Evolutionary conservation across 768 basidiomycete species (phyloP).

Genomic region (Mycena latifolia): DNA sequence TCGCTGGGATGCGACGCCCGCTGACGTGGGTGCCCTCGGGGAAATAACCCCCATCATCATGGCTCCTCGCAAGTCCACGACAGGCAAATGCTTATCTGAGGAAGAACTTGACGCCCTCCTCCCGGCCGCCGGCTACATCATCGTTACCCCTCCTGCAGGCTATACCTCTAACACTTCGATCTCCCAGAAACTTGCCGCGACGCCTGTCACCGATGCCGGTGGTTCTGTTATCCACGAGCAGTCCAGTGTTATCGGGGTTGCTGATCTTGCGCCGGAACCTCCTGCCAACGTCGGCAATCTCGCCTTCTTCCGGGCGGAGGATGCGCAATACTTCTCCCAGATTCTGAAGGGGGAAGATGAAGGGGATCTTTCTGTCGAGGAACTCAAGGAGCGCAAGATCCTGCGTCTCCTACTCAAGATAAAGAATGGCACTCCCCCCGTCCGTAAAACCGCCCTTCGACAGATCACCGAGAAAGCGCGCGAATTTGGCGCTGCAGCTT

Average conservation of each 20-base stretch:
- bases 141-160: conserved; percentile 93
- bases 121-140: conserved; percentile 86
- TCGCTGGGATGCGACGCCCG: conserved; percentile 96
- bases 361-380: conserved; percentile 89
- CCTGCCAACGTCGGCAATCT: conserved; percentile 96
- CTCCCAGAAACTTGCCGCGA: conserved; percentile 56
- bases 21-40: conserved; percentile 48
- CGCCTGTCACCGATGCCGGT: conserved; percentile 65
- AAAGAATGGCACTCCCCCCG: conserved; percentile 98
- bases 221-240: conserved; percentile 97
- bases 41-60: conserved; percentile 85
- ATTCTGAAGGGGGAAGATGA: conserved; percentile 96
- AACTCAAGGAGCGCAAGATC: conserved; percentile 99
- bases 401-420: conserved; percentile 98
- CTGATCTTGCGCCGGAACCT: conserved; percentile 91
- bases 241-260: conserved; percentile 88
- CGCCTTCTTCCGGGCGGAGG: conserved; percentile 97
- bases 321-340: conserved; percentile 97
- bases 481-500: conserved; percentile 96
- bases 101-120: conserved; percentile 95
- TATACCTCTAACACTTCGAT: conserved; percentile 72
- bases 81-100: conserved; percentile 82
- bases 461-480: conserved; percentile 99
- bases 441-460: conserved; percentile 95
- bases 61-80: conserved; percentile 83